Conservation (phyloP, 805 yeast species). For the Candida sithepensis region DNA sequence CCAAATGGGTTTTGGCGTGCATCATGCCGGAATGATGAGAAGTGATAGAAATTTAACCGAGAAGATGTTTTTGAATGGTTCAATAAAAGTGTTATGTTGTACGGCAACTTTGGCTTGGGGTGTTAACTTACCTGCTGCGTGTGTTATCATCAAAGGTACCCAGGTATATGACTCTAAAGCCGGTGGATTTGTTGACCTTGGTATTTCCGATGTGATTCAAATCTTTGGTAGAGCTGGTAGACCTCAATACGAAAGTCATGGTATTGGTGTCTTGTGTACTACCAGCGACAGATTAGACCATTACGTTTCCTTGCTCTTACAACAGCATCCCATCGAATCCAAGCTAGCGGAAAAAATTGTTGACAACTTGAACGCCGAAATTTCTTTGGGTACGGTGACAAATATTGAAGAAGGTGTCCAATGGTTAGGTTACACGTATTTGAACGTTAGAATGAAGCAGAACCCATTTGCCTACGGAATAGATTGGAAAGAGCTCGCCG, state of each 20-base stretch:
- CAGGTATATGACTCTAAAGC: constrained; percentile 91
- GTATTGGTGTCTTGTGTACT: constrained; percentile 90
- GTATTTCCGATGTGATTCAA: constrained; percentile 95
- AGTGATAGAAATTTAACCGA: constrained; percentile 88
- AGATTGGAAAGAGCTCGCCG: constrained; percentile 77
- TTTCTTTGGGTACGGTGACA: constrained; percentile 92
- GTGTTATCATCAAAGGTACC: constrained; percentile 94
- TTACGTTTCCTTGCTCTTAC: constrained; percentile 82
- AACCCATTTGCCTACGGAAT: constrained; percentile 92
- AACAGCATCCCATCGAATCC: constrained; percentile 96
- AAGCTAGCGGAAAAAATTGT: constrained; percentile 70
- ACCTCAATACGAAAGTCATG: constrained; percentile 90
- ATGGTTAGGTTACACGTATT: constrained; percentile 97
- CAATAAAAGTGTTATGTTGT: constrained; percentile 85
- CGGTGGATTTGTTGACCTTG: constrained; percentile 92
- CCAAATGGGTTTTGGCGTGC: constrained; percentile 81
- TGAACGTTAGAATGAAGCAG: constrained; percentile 90
- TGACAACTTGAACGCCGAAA: constrained; percentile 95
- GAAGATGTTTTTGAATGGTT: constrained; percentile 79
- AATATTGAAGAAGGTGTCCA: constrained; percentile 90
- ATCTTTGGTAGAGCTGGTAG: constrained; percentile 99
- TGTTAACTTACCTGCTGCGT: constrained; percentile 97
- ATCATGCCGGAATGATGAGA: constrained; percentile 96
- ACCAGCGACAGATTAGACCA: constrained; percentile 78
- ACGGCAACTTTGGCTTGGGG: constrained; percentile 99